A percentile compares a stretch with the other conserved stretches of the same genome.
phyloP scores from a whole-genome alignment of 2,329 filamentous ascomycete genomes.

The Fusarium albosuccineum region DNA sequence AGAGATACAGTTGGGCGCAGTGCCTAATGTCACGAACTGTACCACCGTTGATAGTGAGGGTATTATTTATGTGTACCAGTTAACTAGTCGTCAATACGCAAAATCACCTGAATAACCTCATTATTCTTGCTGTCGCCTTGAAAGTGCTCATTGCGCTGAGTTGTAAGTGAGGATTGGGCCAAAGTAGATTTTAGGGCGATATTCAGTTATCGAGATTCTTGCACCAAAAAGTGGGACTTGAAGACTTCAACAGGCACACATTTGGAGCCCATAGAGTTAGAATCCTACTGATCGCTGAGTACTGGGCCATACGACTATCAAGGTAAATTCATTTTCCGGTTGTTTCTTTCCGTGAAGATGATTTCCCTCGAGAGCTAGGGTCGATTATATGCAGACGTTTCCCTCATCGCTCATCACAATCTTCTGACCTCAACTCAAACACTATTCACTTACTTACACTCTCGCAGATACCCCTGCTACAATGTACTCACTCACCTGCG shows the following conservation, averaged over 20 bases:
- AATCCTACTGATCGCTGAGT: not conserved
- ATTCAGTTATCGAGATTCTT: slow-evolving; percentile 50
- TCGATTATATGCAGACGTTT: not conserved
- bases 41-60: too few species aligned
- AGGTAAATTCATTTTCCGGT: not conserved
- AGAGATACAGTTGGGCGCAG: not conserved
- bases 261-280: not conserved
- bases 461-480: slow-evolving; percentile 12
- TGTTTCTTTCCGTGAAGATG: not conserved
- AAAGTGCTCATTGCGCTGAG: too few species aligned
- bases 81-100: too few species aligned
- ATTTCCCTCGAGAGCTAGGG: not conserved
- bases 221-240: slow-evolving; percentile 38
- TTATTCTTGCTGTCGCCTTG: too few species aligned
- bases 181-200: slow-evolving; percentile 11
- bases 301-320: not conserved
- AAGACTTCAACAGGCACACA: slow-evolving; percentile 36
- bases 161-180: not conserved
- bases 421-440: not conserved
- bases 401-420: not conserved
- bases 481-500: slow-evolving; percentile 52
- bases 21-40: too few species aligned
- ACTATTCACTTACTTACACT: slow-evolving; percentile 11
- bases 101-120: too few species aligned
- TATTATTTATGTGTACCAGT: too few species aligned